Evolutionary conservation across 2,329 filamentous ascomycete species (phyloP).

Genomic region (Xylariaceae sp.): DNA sequence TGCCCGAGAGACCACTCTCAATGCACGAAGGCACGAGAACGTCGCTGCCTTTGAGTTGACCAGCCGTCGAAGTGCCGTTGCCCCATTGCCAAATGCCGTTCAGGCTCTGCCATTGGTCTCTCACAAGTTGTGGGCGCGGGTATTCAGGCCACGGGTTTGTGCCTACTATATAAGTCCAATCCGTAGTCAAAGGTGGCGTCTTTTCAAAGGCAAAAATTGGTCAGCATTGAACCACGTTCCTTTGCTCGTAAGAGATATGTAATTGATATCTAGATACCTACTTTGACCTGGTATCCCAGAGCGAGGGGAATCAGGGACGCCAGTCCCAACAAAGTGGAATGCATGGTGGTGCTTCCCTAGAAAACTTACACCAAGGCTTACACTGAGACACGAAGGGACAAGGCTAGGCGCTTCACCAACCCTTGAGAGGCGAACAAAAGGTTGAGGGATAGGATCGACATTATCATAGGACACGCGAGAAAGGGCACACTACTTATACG

Average conservation of each 20-base stretch:
- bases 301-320: conserved; percentile 5
- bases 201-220: background rate
- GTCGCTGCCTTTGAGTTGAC: conserved; percentile 7
- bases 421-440: too few relatives aligned
- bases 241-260: background rate
- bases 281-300: conserved; percentile 15
- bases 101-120: conserved; percentile 51
- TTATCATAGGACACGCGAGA: too few relatives aligned
- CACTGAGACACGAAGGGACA: background rate
- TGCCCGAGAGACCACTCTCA: conserved; percentile 43
- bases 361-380: background rate
- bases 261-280: conserved; percentile 7
- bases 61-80: conserved; percentile 20
- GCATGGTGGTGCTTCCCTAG: conserved; percentile 8
- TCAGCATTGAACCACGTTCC: too few relatives aligned
- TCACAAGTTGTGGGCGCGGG: conserved; percentile 53
- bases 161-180: conserved; percentile 30
- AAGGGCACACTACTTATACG: too few relatives aligned
- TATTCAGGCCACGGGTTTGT: conserved; percentile 55
- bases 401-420: too few relatives aligned
- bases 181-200: conserved; percentile 16
- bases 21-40: conserved; percentile 21
- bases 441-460: too few relatives aligned
- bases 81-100: conserved; percentile 58
- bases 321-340: conserved; percentile 3